Conservation (phyloP, 2,329 filamentous ascomycete species). For the Mycogone perniciosa region DNA sequence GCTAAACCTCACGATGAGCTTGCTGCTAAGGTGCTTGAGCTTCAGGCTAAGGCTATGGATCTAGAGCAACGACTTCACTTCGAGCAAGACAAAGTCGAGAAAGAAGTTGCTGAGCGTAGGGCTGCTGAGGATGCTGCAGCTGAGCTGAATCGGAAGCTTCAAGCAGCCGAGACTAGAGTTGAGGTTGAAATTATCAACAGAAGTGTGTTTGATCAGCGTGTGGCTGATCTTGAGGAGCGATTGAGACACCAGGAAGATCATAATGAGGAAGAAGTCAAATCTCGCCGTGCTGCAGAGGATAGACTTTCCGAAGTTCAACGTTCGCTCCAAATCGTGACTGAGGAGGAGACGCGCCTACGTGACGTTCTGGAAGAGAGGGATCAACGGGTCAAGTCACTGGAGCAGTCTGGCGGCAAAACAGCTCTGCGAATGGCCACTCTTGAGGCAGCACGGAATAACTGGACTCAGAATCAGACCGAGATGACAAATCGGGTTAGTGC, state of each 20-base stretch:
- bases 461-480: conserved; percentile 48
- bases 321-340: conserved; percentile 60
- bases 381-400: conserved; percentile 54
- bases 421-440: conserved; percentile 59
- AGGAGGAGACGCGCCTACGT: conserved; percentile 63
- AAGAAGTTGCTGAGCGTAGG: conserved; percentile 43
- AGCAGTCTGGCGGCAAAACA: conserved; percentile 49
- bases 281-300: conserved; percentile 64
- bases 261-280: conserved; percentile 57
- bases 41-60: conserved; percentile 54
- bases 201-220: conserved; percentile 52
- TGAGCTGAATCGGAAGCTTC: conserved; percentile 49
- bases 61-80: conserved; percentile 51
- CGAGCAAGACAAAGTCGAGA: conserved; percentile 43
- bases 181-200: conserved; percentile 57
- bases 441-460: conserved; percentile 57
- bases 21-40: conserved; percentile 48
- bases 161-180: conserved; percentile 51
- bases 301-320: conserved; percentile 66
- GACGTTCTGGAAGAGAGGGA: conserved; percentile 63
- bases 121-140: conserved; percentile 47
- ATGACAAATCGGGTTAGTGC: conserved; percentile 48
- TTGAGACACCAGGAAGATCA: conserved; percentile 57
- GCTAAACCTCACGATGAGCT: conserved; percentile 46
- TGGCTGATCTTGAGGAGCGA: conserved; percentile 63